Percentiles rank a stretch among this genome's conserved stretches.
Evolutionary conservation across 208 protist genomes (phyloP).

Genomic region (Angomonas deanei): DNA sequence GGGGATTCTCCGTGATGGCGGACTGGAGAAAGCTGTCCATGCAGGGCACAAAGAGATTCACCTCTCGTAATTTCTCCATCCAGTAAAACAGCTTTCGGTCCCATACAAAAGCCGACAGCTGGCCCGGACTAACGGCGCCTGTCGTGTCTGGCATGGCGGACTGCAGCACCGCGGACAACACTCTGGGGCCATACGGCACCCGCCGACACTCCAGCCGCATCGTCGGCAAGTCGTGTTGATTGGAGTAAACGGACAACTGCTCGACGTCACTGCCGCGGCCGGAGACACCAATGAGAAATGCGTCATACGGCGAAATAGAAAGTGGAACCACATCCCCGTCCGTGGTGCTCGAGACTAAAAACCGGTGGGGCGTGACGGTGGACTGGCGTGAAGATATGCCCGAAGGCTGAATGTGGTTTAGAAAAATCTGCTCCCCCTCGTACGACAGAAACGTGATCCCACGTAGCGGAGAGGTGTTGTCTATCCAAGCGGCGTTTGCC

Average conservation of each 20-base stretch:
- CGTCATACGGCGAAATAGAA: slow-evolving; percentile 54
- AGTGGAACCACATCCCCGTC: slow-evolving; percentile 41
- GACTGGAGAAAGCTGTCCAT: slow-evolving; percentile 64
- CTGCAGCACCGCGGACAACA: slow-evolving; percentile 40
- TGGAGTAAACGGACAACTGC: background rate
- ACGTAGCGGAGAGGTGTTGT: slow-evolving; percentile 26
- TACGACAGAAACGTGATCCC: slow-evolving; percentile 24
- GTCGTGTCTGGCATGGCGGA: slow-evolving; percentile 8
- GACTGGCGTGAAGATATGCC: background rate
- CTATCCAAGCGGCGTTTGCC: slow-evolving; percentile 22
- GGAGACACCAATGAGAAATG: slow-evolving; percentile 30
- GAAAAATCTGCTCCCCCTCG: slow-evolving; percentile 15
- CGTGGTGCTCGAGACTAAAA: slow-evolving; percentile 17
- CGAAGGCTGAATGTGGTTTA: slow-evolving; percentile 12
- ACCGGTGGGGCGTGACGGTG: slow-evolving; percentile 2
- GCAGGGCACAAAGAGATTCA: slow-evolving; percentile 42
- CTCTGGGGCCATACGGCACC: slow-evolving; percentile 47
- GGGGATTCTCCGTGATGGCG: slow-evolving; percentile 45
- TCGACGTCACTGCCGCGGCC: slow-evolving; percentile 9
- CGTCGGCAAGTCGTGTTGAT: background rate
- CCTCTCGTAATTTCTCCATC: slow-evolving; percentile 58
- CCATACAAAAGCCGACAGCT: slow-evolving; percentile 33
- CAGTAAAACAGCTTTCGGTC: slow-evolving; percentile 44
- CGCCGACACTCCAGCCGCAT: slow-evolving; percentile 5
- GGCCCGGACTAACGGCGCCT: slow-evolving; percentile 5